These are phyloP conservation scores for Nemophila menziesii DNA, from an alignment of 257 asterid species.

Conservation along the genomic window DNA sequence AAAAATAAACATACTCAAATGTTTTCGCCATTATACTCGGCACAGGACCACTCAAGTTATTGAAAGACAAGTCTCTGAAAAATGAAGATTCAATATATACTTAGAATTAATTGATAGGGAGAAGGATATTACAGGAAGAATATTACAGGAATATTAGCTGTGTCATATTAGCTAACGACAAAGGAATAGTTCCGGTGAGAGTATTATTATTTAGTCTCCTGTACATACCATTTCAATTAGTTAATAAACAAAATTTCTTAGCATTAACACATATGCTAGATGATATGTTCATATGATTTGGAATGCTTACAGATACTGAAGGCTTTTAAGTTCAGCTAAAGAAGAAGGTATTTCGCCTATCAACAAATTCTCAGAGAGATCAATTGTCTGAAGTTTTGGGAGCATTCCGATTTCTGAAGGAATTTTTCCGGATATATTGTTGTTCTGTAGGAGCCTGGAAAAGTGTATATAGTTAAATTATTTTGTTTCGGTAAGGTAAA, in stretches of 20 bases:
- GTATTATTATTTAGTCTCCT: conserved; percentile 87
- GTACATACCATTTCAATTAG: conserved; percentile 5
- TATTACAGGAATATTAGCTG: conserved; percentile 74
- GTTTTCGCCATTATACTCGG: conserved; percentile 80
- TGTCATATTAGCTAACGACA: conserved; percentile 58
- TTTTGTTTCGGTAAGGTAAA: neutral
- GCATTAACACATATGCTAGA: neutral
- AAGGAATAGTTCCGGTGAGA: conserved; percentile 69
- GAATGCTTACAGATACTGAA: conserved; percentile 58
- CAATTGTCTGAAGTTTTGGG: conserved; percentile 54
- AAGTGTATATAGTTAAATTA: neutral
- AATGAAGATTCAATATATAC: conserved; percentile 5
- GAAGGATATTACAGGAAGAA: conserved; percentile 50
- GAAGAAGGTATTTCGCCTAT: conserved; percentile 66
- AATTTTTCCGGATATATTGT: conserved; percentile 58
- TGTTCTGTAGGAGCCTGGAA: conserved; percentile 66
- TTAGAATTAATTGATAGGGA: conserved; percentile 10
- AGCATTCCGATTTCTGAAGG: conserved; percentile 75
- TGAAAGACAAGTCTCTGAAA: conserved; percentile 83
- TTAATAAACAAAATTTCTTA: neutral
- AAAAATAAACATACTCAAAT: conserved; percentile 40
- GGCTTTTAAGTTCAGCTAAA: conserved; percentile 48
- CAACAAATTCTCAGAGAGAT: conserved; percentile 59
- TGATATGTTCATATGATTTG: neutral
- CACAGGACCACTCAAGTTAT: conserved; percentile 79